Base-by-base conservation (phyloP, 148 eudicot species). In the Chenopodium formosanum region DNA sequence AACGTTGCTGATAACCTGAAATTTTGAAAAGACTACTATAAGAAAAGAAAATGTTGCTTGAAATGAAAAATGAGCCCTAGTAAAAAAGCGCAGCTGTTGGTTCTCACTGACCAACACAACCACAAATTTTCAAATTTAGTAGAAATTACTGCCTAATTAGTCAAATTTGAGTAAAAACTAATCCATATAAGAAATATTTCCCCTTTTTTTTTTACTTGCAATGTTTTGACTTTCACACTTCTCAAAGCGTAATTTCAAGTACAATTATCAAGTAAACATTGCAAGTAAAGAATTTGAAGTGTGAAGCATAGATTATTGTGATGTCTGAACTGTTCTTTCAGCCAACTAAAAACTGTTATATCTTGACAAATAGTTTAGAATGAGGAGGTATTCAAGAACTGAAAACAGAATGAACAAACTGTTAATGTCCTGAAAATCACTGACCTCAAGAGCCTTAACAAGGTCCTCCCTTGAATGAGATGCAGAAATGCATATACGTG, bases 401-500 rank as follows among this genome's bases (percentile, higher is more conserved):
- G 66, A 22, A 23, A 20, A 62, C 66, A 62, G 1, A 62, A 22
- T 10, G 66, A 62, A 62, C 66, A 27, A 25, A 13, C 11, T 25
- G 25, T 25, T 3, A 50, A 50, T 5, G 17, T 14, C 62, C 62
- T 4, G 62, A 56, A 56, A 56, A 56, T 3, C 62, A 69, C 86
- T 84, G n/a, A 95, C 99, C 97, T 94, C 85, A 73, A 94, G 84
- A 23, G 97, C 98, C 85, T 80, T 91, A 81, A 90, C 75, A 81
- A 94, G 89, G 84, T 92, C 98, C 84, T 92, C 95, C 85, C 94
- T 89, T 73, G 95, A 69, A 77, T 94, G 98, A 83, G 98, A 89
- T 89, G 99, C 95, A 71, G 99, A 96, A 53, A 96, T 90, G 85
- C 99, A 94, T 40, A 96, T 92, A 31, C 99, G 98, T 63, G 94